Evolutionary conservation across 1,139 yeast genomes (phyloP), one percentile per base, ranked within the genome.

Genomic region (Hyphopichia burtonii): DNA sequence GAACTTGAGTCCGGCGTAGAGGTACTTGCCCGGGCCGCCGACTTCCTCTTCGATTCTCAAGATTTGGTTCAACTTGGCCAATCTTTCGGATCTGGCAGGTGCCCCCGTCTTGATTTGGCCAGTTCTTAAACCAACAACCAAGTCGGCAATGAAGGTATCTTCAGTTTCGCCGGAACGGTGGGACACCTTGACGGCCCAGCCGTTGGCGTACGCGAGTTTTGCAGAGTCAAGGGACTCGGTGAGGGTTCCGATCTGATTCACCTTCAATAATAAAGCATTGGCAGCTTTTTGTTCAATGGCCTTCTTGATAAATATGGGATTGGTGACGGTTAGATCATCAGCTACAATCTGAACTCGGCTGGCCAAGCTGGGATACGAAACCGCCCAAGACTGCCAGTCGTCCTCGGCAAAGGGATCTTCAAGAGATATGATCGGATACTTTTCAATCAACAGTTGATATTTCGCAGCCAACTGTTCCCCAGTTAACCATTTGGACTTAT

Each of bases 41-140:
- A 22, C 3, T 76, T 84, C 87, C 76, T 88, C 94, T 79, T 89
- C 96, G 62, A 89, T 89, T 78, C 96, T 86, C 71, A 89, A 81
- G 68, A 89, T 81, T 80, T 88, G 93, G 83, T 84, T 84, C 71
- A 83, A 82, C 79, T 89, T 89, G 68, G 96, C 96, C 71, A 89
- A 82, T 81, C 96, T 88, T 80, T 89, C 96, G 54, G 96, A 86
- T 79, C 96, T 86, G 56, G 96, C 94, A 65, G 96, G 96, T 62
- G 96, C 96, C 81, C 96, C 96, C 56, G 95, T 84, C 87, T 89
- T 89, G 74, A 89, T 83, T 80, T 89, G 96, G 67, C 96, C 96
- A 55, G 93, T 63, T 79, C 96, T 85, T 70, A 89, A 79, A 74
- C 96, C 96, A 59, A 89, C 96, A 58, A 86, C 79, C 68, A 89